Base-by-base conservation (phyloP, 163 green algal genomes). In the Scenedesmus sp. region DNA sequence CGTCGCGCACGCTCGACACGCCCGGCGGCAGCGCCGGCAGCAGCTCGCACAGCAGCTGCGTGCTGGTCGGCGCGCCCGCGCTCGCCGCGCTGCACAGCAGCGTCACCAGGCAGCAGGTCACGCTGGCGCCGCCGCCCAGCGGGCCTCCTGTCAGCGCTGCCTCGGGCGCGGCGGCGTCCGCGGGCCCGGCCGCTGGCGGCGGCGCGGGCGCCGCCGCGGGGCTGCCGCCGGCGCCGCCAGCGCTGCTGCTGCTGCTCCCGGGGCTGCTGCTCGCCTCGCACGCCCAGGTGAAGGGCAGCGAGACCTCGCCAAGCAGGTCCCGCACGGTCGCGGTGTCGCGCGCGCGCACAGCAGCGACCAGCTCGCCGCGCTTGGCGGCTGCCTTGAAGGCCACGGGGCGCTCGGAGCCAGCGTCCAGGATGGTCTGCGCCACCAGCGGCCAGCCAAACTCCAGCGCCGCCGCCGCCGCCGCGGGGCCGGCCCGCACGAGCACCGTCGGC, bases 321-420 rank as follows among this genome's bases (percentile, higher is more conserved):
- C 6, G 22, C 22, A 77, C 67, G 44, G 51, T 36, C 22, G 54
- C 33, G 22, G 42, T 14, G n/a, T 77, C 67, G 11, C 33, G 42
- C 4, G 34, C 42, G 39, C 22, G 24, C 20, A 77, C 67, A 13
- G 67, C 67, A 33, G 67, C 67, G 29, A 56, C 34, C 2, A 77
- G 67, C 42, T 77, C 22, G 1, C 67, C 67, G 4, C 67, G 67
- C 33, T 77, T 77, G 5, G 67, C 67, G 24, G 51, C 67, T 77
- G 67, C 67, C 45, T 29, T 77, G 67, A 57, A 77, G 22, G 67
- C 33, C 24, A 53, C 51, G 2, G 67, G 67, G 0, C 67, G 33
- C 24, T 65, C 67, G 24, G 29, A 51, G 4, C 67, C 67, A 20
- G 51, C 51, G 42, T 77, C 67, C 13, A 77, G 33, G 3, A 77